phyloP scores from a whole-genome alignment of 2,329 filamentous ascomycete genomes.

The Camptophora hylomeconis region DNA sequence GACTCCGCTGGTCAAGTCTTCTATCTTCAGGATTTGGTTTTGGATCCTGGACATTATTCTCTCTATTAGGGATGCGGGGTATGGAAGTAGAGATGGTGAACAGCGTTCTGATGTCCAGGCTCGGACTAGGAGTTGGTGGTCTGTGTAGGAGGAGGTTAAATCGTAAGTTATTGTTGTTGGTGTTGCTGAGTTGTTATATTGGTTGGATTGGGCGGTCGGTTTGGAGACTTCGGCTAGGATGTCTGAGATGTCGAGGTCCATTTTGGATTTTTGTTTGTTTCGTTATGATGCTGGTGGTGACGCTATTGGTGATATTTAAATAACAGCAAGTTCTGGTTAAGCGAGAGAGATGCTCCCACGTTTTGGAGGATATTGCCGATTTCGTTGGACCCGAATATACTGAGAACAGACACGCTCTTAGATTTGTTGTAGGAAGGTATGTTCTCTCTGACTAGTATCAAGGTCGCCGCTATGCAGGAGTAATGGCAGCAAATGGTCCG shows the following conservation, averaged over 20 bases:
- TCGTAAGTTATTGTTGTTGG: constrained; percentile 35
- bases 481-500: too few relatives aligned
- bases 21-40: constrained; percentile 49
- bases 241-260: constrained; percentile 24
- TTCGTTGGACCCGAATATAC: too few relatives aligned
- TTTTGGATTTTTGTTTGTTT: too few relatives aligned
- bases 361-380: too few relatives aligned
- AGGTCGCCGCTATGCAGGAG: too few relatives aligned
- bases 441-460: too few relatives aligned
- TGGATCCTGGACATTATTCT: constrained; percentile 63
- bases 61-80: constrained; percentile 63
- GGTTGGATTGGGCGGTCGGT: constrained; percentile 17
- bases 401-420: too few relatives aligned
- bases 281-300: too few relatives aligned
- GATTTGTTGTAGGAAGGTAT: too few relatives aligned
- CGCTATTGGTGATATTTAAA: too few relatives aligned
- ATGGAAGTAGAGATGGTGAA: constrained; percentile 77
- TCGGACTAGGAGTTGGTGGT: constrained; percentile 79
- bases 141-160: constrained; percentile 28
- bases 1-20: constrained; percentile 39
- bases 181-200: constrained; percentile 26
- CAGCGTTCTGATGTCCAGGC: constrained; percentile 88
- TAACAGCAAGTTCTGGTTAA: too few relatives aligned
- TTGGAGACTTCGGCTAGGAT: constrained; percentile 37
- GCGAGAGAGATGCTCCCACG: too few relatives aligned